Evolutionary conservation across 2,329 filamentous ascomycete genomes (phyloP).

Genomic region (Claviceps sorghi): DNA sequence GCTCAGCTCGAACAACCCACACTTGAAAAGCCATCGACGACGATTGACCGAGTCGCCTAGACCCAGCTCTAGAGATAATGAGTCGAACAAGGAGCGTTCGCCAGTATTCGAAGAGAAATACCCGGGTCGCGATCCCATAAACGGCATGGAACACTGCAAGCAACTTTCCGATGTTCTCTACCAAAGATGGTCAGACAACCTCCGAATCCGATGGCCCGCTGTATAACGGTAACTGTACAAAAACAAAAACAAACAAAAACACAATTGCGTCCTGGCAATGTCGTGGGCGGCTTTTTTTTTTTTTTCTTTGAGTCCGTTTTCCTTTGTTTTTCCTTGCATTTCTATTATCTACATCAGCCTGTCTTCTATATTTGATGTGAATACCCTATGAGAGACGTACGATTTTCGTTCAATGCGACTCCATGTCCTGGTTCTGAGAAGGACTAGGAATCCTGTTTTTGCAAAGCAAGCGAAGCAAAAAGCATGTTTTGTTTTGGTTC

Average conservation of each 20-base stretch:
- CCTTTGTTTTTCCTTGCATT: not conserved
- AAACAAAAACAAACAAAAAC: not conserved
- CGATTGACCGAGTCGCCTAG: conserved; percentile 36
- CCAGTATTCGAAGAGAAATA: conserved; percentile 37
- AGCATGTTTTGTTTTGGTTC: conserved; percentile 5
- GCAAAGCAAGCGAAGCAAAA: not conserved
- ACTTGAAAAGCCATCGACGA: conserved; percentile 63
- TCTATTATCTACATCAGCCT: not conserved
- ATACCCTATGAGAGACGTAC: conserved; percentile 7
- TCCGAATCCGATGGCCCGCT: conserved; percentile 55
- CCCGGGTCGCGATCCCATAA: conserved; percentile 37
- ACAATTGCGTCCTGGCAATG: not conserved
- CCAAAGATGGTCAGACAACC: conserved; percentile 72
- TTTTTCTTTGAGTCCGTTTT: not conserved
- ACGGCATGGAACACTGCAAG: conserved; percentile 85
- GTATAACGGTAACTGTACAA: conserved; percentile 9
- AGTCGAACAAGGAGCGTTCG: conserved; percentile 32
- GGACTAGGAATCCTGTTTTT: not conserved
- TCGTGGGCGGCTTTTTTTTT: not conserved
- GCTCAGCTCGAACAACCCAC: conserved; percentile 69
- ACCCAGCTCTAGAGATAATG: conserved; percentile 26
- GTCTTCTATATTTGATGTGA: conserved; percentile 2
- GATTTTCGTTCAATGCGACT: conserved; percentile 9
- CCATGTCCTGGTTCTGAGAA: conserved; percentile 8
- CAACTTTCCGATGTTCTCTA: conserved; percentile 85